Conservation (phyloP, 106 monocot species). For the Platanthera zijinensis region DNA sequence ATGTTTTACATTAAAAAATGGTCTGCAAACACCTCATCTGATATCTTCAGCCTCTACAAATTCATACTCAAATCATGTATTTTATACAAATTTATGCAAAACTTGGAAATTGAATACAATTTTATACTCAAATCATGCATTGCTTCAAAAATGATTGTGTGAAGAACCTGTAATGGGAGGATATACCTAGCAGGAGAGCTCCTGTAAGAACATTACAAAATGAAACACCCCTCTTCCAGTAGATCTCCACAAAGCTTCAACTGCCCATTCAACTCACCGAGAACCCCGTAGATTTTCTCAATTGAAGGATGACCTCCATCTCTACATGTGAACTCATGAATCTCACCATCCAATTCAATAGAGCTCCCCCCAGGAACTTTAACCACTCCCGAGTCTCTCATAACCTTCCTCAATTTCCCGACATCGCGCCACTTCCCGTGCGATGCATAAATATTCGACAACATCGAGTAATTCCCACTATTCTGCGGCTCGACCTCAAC, state of each 20-base stretch:
- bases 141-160: neutral
- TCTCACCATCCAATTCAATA: constrained; percentile 48
- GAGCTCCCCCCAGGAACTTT: constrained; percentile 63
- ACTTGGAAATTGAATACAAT: neutral
- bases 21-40: neutral
- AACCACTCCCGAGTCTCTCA: constrained; percentile 47
- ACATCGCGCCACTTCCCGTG: constrained; percentile 45
- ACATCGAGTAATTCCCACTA: constrained; percentile 61
- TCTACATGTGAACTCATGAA: constrained; percentile 63
- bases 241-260: constrained; percentile 18
- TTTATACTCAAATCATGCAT: neutral
- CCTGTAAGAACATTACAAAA: neutral
- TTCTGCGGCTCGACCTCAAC: constrained; percentile 69
- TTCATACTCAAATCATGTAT: neutral
- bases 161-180: neutral
- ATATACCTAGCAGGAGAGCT: neutral
- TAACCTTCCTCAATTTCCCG: constrained; percentile 47
- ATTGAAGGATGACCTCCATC: constrained; percentile 52
- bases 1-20: neutral
- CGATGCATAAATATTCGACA: constrained; percentile 66
- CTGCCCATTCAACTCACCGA: constrained; percentile 29
- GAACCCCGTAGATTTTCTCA: constrained; percentile 36
- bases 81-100: neutral
- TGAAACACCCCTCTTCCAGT: neutral
- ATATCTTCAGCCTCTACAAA: neutral